phyloP scores from a whole-genome alignment of 441 rosid genomes.

The Cnidoscolus chayamansa region DNA sequence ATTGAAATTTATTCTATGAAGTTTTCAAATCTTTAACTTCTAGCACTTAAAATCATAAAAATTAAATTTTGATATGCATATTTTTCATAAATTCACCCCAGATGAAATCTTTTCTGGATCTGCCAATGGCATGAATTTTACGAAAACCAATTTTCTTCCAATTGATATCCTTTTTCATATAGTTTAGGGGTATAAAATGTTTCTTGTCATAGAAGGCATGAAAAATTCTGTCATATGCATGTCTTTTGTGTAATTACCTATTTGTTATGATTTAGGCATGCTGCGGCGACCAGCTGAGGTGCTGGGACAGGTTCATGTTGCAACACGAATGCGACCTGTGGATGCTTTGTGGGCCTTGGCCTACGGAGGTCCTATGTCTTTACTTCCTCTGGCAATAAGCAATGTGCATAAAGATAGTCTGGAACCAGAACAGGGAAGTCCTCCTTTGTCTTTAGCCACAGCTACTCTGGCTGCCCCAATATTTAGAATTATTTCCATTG shows the following conservation, averaged over 20 bases:
- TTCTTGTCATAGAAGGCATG: conserved; percentile 13
- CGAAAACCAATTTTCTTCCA: not conserved
- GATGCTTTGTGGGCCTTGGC: conserved; percentile 98
- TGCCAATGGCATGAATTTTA: not conserved
- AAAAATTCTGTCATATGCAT: conserved; percentile 12
- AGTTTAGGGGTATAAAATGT: conserved; percentile 16
- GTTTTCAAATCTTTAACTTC: no score
- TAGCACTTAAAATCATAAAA: no score
- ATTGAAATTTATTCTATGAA: no score
- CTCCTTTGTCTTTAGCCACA: conserved; percentile 56
- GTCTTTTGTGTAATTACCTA: conserved; percentile 20
- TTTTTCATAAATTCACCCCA: no score
- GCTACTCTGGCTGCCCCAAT: conserved; percentile 85
- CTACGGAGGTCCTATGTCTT: conserved; percentile 93
- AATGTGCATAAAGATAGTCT: conserved; percentile 69
- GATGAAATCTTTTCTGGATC: no score
- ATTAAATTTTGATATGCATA: no score
- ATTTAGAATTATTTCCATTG: conserved; percentile 77
- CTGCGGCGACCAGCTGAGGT: conserved; percentile 95
- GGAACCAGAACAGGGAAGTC: conserved; percentile 68
- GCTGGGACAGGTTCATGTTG: conserved; percentile 99
- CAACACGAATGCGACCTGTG: conserved; percentile 77
- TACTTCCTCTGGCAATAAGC: conserved; percentile 85
- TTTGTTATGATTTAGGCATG: conserved; percentile 51
- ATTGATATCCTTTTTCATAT: conserved; percentile 3